Conservation (phyloP, 371 early-diverging fungal genomes). For the Apophysomyces variabilis region DNA sequence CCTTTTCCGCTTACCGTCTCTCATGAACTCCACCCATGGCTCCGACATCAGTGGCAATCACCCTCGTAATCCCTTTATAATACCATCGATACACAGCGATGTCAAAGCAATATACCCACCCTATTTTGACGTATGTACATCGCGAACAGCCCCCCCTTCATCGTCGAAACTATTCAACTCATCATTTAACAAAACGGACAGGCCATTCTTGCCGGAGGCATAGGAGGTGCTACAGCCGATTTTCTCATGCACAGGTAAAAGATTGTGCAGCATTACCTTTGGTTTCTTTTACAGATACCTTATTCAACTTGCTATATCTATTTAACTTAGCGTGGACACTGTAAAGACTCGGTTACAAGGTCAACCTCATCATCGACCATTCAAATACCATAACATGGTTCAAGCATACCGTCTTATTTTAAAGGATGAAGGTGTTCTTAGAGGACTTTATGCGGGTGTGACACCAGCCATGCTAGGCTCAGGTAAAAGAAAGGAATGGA, state of each 20-base stretch:
- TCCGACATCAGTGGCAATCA: not conserved
- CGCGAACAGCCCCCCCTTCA: not conserved
- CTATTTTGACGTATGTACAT: slow-evolving; percentile 46
- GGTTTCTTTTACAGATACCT: too few species aligned
- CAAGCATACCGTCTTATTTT: slow-evolving; percentile 69
- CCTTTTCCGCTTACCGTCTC: not conserved
- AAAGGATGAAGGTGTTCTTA: slow-evolving; percentile 69
- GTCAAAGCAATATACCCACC: slow-evolving; percentile 46
- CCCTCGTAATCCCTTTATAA: slow-evolving; percentile 16
- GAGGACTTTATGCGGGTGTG: slow-evolving; percentile 78
- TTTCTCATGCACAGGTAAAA: slow-evolving; percentile 74
- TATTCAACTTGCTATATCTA: too few species aligned
- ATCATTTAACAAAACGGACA: slow-evolving; percentile 23
- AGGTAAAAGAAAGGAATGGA: slow-evolving; percentile 33
- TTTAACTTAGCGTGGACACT: slow-evolving; percentile 64
- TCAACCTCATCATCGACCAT: slow-evolving; percentile 58
- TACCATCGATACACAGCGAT: slow-evolving; percentile 34
- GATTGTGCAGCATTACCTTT: not conserved
- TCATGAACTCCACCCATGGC: not conserved
- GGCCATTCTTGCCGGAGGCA: slow-evolving; percentile 71
- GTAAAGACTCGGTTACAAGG: slow-evolving; percentile 81
- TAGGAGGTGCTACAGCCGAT: slow-evolving; percentile 77
- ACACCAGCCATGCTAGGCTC: slow-evolving; percentile 80
- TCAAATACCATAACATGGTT: slow-evolving; percentile 67
- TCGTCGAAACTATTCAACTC: not conserved